Percentiles rank a stretch among this genome's conserved stretches.
phyloP scores from a whole-genome alignment of 2,329 filamentous ascomycete genomes.

The Dendrostoma leiphaemia region DNA sequence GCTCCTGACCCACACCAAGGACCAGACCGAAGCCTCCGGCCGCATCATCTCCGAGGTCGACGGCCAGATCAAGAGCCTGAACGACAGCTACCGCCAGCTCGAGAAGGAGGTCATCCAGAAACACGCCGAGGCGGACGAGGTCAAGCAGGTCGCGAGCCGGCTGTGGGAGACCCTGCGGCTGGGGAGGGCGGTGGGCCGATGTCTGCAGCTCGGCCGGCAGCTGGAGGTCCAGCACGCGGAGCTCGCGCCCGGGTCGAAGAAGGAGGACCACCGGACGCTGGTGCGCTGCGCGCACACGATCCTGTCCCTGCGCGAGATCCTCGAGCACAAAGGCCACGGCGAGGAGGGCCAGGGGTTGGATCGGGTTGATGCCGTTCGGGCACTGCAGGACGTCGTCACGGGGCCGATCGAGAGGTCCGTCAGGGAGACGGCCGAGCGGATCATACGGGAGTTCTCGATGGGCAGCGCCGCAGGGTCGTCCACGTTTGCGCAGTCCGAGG shows the following conservation, averaged over 20 bases:
- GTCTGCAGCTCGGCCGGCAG: slow-evolving; percentile 78
- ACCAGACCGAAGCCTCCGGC: slow-evolving; percentile 70
- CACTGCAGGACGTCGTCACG: slow-evolving; percentile 65
- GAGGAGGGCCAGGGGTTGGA: slow-evolving; percentile 78
- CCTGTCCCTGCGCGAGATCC: slow-evolving; percentile 70
- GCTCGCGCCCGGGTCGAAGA: slow-evolving; percentile 46
- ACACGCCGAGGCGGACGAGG: slow-evolving; percentile 82
- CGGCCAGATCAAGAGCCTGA: slow-evolving; percentile 74
- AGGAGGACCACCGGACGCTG: slow-evolving; percentile 74
- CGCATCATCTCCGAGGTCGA: slow-evolving; percentile 75
- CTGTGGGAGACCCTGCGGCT: slow-evolving; percentile 79
- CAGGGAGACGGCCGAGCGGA: slow-evolving; percentile 71
- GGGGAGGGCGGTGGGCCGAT: slow-evolving; percentile 72
- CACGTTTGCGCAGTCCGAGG: slow-evolving; percentile 63
- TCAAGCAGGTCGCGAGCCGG: slow-evolving; percentile 72
- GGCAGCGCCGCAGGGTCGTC: slow-evolving; percentile 41
- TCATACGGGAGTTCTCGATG: slow-evolving; percentile 81
- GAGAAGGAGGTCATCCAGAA: slow-evolving; percentile 84
- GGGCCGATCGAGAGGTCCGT: slow-evolving; percentile 71
- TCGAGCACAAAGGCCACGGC: slow-evolving; percentile 64
- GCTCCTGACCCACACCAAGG: slow-evolving; percentile 73
- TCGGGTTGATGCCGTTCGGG: slow-evolving; percentile 68
- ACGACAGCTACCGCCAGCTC: slow-evolving; percentile 80
- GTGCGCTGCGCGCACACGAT: slow-evolving; percentile 81
- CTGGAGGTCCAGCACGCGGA: slow-evolving; percentile 84